Percentiles rank a stretch among this genome's conserved stretches.
Evolutionary conservation across 2,329 filamentous ascomycete genomes (phyloP).

Genomic region (Colletotrichum agaves): DNA sequence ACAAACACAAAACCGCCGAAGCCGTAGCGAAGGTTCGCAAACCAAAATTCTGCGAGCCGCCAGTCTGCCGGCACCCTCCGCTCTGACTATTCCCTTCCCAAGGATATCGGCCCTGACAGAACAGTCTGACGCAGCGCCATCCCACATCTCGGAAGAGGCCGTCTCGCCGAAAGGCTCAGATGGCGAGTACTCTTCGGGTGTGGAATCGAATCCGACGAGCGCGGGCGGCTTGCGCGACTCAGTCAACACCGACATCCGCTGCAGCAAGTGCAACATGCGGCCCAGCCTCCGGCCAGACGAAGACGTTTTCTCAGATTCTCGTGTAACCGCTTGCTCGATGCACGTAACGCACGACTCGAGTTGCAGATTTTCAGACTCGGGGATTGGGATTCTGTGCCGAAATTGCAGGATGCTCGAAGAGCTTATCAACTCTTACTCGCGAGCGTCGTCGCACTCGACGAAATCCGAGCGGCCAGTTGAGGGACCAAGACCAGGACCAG

Average conservation of each 20-base stretch:
- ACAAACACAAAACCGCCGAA: neutral
- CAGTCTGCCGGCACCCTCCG: conserved; percentile 6
- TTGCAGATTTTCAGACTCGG: conserved; percentile 33
- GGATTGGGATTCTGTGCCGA: conserved; percentile 29
- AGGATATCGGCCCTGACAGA: conserved; percentile 31
- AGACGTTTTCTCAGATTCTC: conserved; percentile 4
- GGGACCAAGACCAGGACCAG: neutral
- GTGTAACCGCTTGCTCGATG: neutral
- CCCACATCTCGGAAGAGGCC: neutral
- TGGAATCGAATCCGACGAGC: conserved; percentile 30
- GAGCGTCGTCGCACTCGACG: conserved; percentile 21
- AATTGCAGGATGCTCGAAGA: conserved; percentile 34
- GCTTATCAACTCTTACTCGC: conserved; percentile 33
- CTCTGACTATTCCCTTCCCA: conserved; percentile 28
- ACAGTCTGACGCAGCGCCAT: conserved; percentile 15
- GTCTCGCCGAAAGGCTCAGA: conserved; percentile 18
- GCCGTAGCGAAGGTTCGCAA: neutral
- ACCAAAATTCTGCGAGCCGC: neutral
- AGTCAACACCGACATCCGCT: conserved; percentile 24
- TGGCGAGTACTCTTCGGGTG: conserved; percentile 30
- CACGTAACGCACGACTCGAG: conserved; percentile 1
- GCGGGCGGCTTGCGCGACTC: conserved; percentile 20
- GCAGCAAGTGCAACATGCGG: conserved; percentile 36
- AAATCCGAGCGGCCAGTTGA: neutral
- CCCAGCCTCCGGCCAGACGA: conserved; percentile 24